Evolutionary conservation across 768 basidiomycete species (phyloP).

Genomic region (Lentinula sp.): DNA sequence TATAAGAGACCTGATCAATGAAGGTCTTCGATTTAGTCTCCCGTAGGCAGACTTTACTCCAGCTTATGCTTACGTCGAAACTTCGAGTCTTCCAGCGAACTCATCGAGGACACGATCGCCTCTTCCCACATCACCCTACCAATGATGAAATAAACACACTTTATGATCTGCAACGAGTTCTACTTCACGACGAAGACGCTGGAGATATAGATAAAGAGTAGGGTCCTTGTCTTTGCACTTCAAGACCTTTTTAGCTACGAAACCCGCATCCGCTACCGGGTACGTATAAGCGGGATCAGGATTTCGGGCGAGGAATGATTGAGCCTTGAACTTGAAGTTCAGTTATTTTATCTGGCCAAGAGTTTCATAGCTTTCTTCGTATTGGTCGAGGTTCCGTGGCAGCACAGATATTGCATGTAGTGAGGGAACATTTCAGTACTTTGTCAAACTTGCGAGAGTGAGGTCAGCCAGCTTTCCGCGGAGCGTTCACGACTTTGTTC

Average conservation of each 20-base stretch:
- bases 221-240: constrained; percentile 39
- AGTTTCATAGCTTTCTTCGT: constrained; percentile 32
- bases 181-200: constrained; percentile 53
- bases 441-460: constrained; percentile 39
- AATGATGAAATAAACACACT: constrained; percentile 14
- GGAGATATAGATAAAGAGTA: constrained; percentile 50
- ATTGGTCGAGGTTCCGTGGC: constrained; percentile 21
- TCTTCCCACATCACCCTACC: constrained; percentile 44
- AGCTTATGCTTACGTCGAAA: no score
- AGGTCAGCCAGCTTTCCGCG: constrained; percentile 42
- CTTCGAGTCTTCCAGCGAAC: constrained; percentile 50
- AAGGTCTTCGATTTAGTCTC: constrained; percentile 29
- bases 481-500: constrained; percentile 42
- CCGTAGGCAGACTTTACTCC: no score
- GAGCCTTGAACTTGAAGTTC: no score
- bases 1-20: constrained; percentile 50
- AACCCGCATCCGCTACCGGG: constrained; percentile 44
- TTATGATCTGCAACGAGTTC: constrained; percentile 56
- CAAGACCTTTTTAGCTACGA: constrained; percentile 58
- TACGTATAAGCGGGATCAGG: no score
- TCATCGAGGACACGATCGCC: constrained; percentile 53
- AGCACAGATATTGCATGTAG: constrained; percentile 51
- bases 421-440: constrained; percentile 59
- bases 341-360: no score
- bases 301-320: no score